Conservation (phyloP, 352 stramenopile genomes). For the Phytophthora meadii region DNA sequence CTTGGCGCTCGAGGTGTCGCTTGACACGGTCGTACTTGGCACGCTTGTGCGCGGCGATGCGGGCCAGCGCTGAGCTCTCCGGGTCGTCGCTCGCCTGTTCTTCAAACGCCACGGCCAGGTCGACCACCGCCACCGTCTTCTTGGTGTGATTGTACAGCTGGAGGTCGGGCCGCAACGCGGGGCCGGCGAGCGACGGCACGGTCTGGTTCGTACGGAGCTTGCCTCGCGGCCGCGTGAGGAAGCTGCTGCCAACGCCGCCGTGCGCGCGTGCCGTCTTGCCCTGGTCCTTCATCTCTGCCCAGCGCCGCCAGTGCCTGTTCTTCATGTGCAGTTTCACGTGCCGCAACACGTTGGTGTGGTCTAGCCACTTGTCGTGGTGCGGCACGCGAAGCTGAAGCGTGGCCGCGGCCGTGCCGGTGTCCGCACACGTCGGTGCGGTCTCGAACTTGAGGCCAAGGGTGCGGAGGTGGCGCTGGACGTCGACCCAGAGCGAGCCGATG, state of each 20-base stretch:
- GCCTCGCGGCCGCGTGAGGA: slow-evolving; percentile 9
- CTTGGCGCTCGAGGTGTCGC: not conserved
- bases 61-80: not conserved
- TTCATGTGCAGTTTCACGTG: slow-evolving; percentile 26
- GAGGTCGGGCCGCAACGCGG: slow-evolving; percentile 17
- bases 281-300: slow-evolving; percentile 5
- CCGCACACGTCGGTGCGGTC: not conserved
- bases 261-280: slow-evolving; percentile 3
- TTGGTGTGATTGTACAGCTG: slow-evolving; percentile 4
- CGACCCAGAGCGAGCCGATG: slow-evolving; percentile 18
- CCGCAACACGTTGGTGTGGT: slow-evolving; percentile 11
- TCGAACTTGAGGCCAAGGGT: slow-evolving; percentile 5
- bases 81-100: not conserved
- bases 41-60: not conserved
- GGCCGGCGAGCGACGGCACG: not conserved
- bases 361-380: slow-evolving; percentile 8
- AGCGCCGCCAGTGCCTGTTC: slow-evolving; percentile 2
- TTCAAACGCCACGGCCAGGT: not conserved
- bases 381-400: slow-evolving; percentile 18
- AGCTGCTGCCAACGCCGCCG: slow-evolving; percentile 13
- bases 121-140: not conserved
- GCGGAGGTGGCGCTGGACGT: slow-evolving; percentile 4
- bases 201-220: slow-evolving; percentile 22
- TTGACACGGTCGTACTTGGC: not conserved
- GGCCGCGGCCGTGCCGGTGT: not conserved